A percentile compares a stretch with the other conserved stretches of the same genome.
phyloP scores from a whole-genome alignment of 2,329 filamentous ascomycete species.

The Cladobotryum mycophilum region DNA sequence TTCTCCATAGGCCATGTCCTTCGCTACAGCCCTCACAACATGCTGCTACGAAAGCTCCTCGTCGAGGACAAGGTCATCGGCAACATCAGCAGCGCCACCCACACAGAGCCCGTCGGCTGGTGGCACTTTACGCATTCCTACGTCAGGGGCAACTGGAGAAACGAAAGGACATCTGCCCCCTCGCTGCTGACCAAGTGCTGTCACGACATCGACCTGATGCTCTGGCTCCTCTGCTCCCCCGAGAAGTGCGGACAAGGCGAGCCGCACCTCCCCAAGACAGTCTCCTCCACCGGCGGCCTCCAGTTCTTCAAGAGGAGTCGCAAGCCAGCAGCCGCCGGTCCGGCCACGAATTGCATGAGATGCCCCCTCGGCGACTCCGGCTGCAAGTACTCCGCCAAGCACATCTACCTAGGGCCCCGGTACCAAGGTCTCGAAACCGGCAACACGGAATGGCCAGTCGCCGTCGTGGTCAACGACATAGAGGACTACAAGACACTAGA shows the following conservation, averaged over 20 bases:
- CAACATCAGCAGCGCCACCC: slow-evolving; percentile 77
- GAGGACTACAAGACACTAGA: slow-evolving; percentile 59
- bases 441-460: slow-evolving; percentile 73
- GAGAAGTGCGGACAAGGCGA: slow-evolving; percentile 34
- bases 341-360: slow-evolving; percentile 78
- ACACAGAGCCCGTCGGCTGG: slow-evolving; percentile 91
- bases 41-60: slow-evolving; percentile 71
- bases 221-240: slow-evolving; percentile 85
- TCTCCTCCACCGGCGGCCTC: slow-evolving; percentile 71
- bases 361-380: slow-evolving; percentile 60
- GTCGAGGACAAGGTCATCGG: slow-evolving; percentile 71
- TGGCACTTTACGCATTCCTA: slow-evolving; percentile 94
- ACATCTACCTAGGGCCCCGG: slow-evolving; percentile 68
- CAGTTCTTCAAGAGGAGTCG: slow-evolving; percentile 70
- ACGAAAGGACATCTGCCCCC: slow-evolving; percentile 67
- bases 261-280: slow-evolving; percentile 66
- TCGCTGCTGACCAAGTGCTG: slow-evolving; percentile 92
- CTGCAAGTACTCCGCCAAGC: slow-evolving; percentile 81
- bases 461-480: slow-evolving; percentile 86
- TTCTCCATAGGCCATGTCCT: slow-evolving; percentile 94
- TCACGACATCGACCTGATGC: slow-evolving; percentile 86
- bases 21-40: slow-evolving; percentile 88
- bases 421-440: slow-evolving; percentile 55
- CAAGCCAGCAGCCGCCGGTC: slow-evolving; percentile 69
- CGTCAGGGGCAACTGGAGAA: slow-evolving; percentile 90